phyloP scores from a whole-genome alignment of 805 yeast species.

The Yarrowia porcina region DNA sequence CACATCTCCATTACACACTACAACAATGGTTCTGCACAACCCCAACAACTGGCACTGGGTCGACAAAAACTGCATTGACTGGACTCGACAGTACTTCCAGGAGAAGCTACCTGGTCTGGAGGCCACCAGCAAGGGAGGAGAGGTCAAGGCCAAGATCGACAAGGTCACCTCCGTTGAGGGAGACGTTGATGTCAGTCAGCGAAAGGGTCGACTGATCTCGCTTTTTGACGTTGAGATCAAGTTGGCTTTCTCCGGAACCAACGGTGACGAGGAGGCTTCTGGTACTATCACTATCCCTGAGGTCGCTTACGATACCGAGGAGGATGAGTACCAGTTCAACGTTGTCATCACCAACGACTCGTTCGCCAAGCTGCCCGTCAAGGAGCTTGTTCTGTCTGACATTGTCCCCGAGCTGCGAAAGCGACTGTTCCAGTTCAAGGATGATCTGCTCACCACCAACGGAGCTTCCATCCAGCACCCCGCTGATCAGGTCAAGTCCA shows the following conservation, averaged over 20 bases:
- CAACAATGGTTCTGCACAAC: constrained; percentile 82
- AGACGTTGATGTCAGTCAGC: constrained; percentile 94
- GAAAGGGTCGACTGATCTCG: constrained; percentile 94
- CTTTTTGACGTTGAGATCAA: constrained; percentile 76
- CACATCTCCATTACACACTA: neutral
- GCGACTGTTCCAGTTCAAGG: constrained; percentile 63
- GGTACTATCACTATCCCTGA: constrained; percentile 89
- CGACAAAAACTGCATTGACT: constrained; percentile 90
- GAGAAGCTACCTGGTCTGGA: constrained; percentile 54
- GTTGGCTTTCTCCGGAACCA: constrained; percentile 53
- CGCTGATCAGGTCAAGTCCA: constrained; percentile 58
- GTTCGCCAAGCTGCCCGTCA: constrained; percentile 45
- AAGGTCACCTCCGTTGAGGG: constrained; percentile 71
- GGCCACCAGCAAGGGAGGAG: constrained; percentile 39
- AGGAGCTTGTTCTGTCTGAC: constrained; percentile 50
- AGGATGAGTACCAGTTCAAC: constrained; percentile 81
- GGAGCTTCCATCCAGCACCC: constrained; percentile 87
- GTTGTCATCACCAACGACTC: constrained; percentile 59
- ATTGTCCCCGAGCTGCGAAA: constrained; percentile 70
- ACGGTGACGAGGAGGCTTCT: constrained; percentile 43
- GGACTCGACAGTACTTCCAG: constrained; percentile 79
- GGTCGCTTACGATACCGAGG: constrained; percentile 86
- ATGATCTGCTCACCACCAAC: constrained; percentile 67
- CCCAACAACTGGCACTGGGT: constrained; percentile 99
- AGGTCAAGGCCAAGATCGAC: constrained; percentile 40